Evolutionary conservation across 1,139 yeast genomes (phyloP).

Genomic region (Suhomyces guaymorum): DNA sequence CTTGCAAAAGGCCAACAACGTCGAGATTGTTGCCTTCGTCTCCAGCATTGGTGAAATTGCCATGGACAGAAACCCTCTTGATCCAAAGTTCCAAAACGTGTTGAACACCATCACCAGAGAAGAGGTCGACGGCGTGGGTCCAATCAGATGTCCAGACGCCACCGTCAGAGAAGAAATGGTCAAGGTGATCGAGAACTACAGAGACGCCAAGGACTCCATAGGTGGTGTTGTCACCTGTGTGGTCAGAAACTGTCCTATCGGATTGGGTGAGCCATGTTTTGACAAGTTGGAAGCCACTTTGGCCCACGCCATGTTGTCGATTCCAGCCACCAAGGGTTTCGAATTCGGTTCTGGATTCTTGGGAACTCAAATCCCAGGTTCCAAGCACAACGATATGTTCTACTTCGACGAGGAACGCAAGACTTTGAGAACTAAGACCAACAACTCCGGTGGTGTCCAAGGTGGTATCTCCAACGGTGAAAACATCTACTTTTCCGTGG

Average conservation of each 20-base stretch:
- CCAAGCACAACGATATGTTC: constrained; percentile 90
- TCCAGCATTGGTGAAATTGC: constrained; percentile 81
- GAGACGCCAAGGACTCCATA: constrained; percentile 87
- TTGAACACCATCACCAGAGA: constrained; percentile 82
- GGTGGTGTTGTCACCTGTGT: constrained; percentile 99
- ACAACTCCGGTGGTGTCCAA: constrained; percentile 95
- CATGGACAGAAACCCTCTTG: constrained; percentile 72
- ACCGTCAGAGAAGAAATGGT: constrained; percentile 76
- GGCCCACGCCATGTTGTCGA: constrained; percentile 96
- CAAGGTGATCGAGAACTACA: constrained; percentile 79
- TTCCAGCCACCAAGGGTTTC: constrained; percentile 97
- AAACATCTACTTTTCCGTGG: constrained; percentile 88
- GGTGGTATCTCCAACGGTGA: constrained; percentile 98
- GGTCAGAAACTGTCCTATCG: constrained; percentile 87
- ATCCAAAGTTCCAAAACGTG: constrained; percentile 62
- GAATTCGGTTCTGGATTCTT: constrained; percentile 95
- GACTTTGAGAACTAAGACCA: constrained; percentile 78
- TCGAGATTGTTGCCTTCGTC: constrained; percentile 96
- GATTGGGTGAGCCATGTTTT: constrained; percentile 96
- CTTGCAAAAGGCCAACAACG: constrained; percentile 69
- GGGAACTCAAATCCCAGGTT: constrained; percentile 89
- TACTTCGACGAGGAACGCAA: constrained; percentile 54
- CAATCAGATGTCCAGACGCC: constrained; percentile 90
- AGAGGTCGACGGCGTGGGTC: constrained; percentile 82
- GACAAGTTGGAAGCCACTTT: constrained; percentile 92